Base-by-base conservation (phyloP, 768 basidiomycete genomes). In the Mrakia blollopis region DNA sequence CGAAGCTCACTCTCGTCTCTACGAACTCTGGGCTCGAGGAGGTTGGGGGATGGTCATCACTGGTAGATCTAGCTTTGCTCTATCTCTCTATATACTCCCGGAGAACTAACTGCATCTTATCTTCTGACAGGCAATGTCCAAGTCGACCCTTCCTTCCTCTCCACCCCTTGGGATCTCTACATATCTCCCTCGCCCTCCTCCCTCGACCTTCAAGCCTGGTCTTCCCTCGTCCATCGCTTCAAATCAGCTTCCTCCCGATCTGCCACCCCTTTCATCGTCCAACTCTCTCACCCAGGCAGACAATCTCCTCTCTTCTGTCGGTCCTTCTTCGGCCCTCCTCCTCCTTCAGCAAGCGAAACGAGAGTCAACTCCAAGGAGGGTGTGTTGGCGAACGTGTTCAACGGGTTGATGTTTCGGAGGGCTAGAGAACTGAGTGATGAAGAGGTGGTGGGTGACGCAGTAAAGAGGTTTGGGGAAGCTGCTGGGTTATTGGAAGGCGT, bases 31-130 rank as follows among this genome's bases (percentile, higher is more conserved):
- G 94, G 88, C 89, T 1, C 82, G 85, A 74, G 87, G 90, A 16
- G 87, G 87, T 65, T 98, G 92, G 92, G 95, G 93, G 0, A 92
- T 97, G 87, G 85, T 96, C 69, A 82, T 95, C 47, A 93, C 94
- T 0, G 95, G 95, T 85, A 18, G 74, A 73, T 90, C 10, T 81
- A 81, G 1, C 87, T 89, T 0, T 93, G 89, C 37, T 83, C 83
- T 1, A 91, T 91, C 23, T 89, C 88, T 78, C 62, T 21, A 7
- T 21, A 11, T 25, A 3, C 62, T 30, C 13, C 62, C 16, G 9
- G 62, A 35, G 16, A 85, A 2, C 41, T 65, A 10, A 65, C 63
- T 8, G n/a, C n/a, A 35, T 21, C 63, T 65, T 39, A 14, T 65
- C 37, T 32, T 39, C 13, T 6, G 10, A n/a, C 47, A 83, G 82